phyloP scores from a whole-genome alignment of 164 flowering plant genomes.

The Magnolia sinica region DNA sequence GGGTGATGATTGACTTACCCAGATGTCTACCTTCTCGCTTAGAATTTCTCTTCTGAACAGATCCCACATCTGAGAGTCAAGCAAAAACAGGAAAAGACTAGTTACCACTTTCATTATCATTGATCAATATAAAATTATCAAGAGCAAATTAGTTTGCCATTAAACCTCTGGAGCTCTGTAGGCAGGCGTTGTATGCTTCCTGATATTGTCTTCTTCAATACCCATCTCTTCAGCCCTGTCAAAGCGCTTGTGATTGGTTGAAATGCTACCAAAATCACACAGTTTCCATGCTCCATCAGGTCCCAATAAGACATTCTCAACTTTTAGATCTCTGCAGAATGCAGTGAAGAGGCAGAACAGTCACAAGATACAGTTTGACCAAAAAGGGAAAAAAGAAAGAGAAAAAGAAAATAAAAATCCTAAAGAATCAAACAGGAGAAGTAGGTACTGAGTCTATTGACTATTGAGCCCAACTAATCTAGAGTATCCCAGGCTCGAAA shows the following conservation, averaged over 20 bases:
- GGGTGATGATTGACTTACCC: constrained; percentile 61
- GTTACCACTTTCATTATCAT: constrained; percentile 20
- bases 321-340: constrained; percentile 81
- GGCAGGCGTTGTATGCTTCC: constrained; percentile 98
- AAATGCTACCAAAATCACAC: constrained; percentile 97
- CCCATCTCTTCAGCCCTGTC: constrained; percentile 99
- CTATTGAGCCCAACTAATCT: too few species aligned
- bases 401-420: not conserved
- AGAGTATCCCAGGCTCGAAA: too few species aligned
- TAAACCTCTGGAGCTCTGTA: constrained; percentile 97
- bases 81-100: constrained; percentile 14
- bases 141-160: constrained; percentile 6
- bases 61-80: constrained; percentile 90
- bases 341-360: not conserved
- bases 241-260: constrained; percentile 93
- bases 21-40: constrained; percentile 96
- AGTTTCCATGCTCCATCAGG: constrained; percentile 90
- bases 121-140: constrained; percentile 5
- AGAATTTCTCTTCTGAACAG: constrained; percentile 78
- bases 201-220: constrained; percentile 93
- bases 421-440: too few species aligned
- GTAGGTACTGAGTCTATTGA: too few species aligned
- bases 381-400: not conserved
- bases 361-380: not conserved
- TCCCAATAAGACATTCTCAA: constrained; percentile 85